A percentile compares a stretch with the other conserved stretches of the same genome.
Evolutionary conservation across 108 stramenopile species (phyloP).

Genomic region (Thalassiosira profunda): DNA sequence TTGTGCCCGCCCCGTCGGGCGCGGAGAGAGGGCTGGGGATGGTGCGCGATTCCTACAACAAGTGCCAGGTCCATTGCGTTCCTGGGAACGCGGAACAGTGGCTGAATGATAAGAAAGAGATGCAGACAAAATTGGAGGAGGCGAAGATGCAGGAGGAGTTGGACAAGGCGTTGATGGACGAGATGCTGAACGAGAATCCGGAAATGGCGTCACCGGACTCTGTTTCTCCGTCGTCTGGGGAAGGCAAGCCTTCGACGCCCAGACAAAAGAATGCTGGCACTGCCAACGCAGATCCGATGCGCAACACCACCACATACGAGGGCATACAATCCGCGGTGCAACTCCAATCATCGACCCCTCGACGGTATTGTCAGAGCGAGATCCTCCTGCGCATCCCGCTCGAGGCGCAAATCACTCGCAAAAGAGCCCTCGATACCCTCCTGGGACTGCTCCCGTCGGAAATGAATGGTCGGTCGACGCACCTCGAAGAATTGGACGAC

Average conservation of each 20-base stretch:
- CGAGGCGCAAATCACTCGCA: conserved; percentile 80
- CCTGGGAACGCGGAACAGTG: conserved; percentile 70
- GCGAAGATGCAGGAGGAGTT: not conserved
- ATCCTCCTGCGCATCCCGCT: conserved; percentile 76
- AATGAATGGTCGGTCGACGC: conserved; percentile 3
- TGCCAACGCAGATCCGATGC: too few relatives aligned
- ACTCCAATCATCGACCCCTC: conserved; percentile 12
- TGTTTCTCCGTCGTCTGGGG: not conserved
- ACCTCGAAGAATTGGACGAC: conserved; percentile 71
- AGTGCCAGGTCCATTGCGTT: conserved; percentile 70
- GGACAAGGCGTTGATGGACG: conserved; percentile 25
- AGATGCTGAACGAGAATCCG: conserved; percentile 28
- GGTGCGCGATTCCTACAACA: conserved; percentile 64
- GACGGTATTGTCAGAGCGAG: conserved; percentile 54
- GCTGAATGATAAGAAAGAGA: conserved; percentile 2
- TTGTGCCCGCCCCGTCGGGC: conserved; percentile 76
- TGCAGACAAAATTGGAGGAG: conserved; percentile 2
- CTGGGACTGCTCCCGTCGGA: conserved; percentile 56
- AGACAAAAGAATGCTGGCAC: not conserved
- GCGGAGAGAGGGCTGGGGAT: conserved; percentile 81
- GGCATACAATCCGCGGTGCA: conserved; percentile 17
- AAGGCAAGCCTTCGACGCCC: not conserved
- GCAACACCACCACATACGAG: conserved; percentile 20
- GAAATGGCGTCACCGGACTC: not conserved
- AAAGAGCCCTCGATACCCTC: conserved; percentile 66